Percentiles rank a stretch among this genome's conserved stretches.
phyloP scores from a whole-genome alignment of 176 grass and related monocot species.

The Oryza glaberrima region DNA sequence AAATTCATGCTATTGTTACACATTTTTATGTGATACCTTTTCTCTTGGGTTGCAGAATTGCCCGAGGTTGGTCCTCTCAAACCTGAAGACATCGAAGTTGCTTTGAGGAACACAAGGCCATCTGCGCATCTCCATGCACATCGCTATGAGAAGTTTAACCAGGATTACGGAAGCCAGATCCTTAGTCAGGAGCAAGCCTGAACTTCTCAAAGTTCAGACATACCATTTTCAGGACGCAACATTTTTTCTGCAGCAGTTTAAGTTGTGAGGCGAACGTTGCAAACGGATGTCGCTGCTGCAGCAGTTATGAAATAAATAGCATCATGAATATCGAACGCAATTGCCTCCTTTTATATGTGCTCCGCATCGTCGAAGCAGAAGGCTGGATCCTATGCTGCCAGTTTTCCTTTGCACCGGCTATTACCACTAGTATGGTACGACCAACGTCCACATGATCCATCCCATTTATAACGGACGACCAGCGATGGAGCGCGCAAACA shows the following conservation, averaged over 20 bases:
- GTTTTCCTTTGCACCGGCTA: no score
- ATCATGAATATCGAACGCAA: background rate
- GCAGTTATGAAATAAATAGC: slow-evolving; percentile 16
- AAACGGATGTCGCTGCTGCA: background rate
- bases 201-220: slow-evolving; percentile 18
- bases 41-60: slow-evolving; percentile 29
- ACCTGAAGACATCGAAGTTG: slow-evolving; percentile 68
- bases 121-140: slow-evolving; percentile 93
- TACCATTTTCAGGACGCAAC: background rate
- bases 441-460: no score
- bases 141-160: slow-evolving; percentile 82
- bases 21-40: background rate
- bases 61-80: slow-evolving; percentile 52
- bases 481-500: no score
- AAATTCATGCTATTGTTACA: background rate
- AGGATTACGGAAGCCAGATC: slow-evolving; percentile 89
- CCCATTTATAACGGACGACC: background rate
- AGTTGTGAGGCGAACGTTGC: background rate
- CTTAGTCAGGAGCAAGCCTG: slow-evolving; percentile 40
- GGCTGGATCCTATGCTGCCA: background rate
- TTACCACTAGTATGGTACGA: no score
- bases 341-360: background rate
- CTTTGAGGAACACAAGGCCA: slow-evolving; percentile 80
- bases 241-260: background rate
- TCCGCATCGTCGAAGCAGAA: background rate